Evolutionary conservation across 2,329 filamentous ascomycete genomes (phyloP), one percentile per base, ranked within the genome.

Genomic region (Cordyceps fumosorosea): DNA sequence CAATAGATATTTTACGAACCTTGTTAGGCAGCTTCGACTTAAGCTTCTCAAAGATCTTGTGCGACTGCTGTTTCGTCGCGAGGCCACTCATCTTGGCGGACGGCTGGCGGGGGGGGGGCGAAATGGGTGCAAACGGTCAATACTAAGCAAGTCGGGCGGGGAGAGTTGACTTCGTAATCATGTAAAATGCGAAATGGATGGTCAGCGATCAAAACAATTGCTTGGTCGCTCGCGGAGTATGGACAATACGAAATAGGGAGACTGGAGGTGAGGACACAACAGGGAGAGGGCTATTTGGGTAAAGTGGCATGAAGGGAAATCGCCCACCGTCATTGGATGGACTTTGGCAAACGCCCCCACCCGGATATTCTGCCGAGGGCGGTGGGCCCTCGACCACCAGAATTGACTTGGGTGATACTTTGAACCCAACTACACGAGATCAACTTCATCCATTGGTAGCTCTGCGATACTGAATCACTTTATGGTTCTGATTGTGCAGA

Each of bases 41-140:
- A 75, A 98, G 81, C 81, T 97, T 97, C 81, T 96, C 90, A 79
- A 99, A 99, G 77, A 99, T 91, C 80, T 93, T 93, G 76, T 93
- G 90, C 78, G 93, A 97, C 81, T 98, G 87, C 74, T 91, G 86
- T 83, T 98, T 99, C 59, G 90, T 89, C 73, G 95, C 95, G 69
- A 89, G 80, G 73, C 76, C 82, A 75, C 80, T 83, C 85, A 88
- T 88, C 63, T 74, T 85, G 78, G 69, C 68, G 65, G 66, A 63
- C 65, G 59, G n/a, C 26, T 65, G 59, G n/a, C 24, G 48, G 52
- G 50, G 20, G 50, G 20, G 51, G 32, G 59, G 64, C 37, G n/a
- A 54, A 51, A 51, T 48, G 44, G 51, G n/a, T 55, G 18, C 34
- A 26, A 26, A 48, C 45, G 26, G 26, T 37, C 52, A 42, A 50